phyloP scores from a whole-genome alignment of 2,329 filamentous ascomycete species.

The Sporothrix curviconia region DNA sequence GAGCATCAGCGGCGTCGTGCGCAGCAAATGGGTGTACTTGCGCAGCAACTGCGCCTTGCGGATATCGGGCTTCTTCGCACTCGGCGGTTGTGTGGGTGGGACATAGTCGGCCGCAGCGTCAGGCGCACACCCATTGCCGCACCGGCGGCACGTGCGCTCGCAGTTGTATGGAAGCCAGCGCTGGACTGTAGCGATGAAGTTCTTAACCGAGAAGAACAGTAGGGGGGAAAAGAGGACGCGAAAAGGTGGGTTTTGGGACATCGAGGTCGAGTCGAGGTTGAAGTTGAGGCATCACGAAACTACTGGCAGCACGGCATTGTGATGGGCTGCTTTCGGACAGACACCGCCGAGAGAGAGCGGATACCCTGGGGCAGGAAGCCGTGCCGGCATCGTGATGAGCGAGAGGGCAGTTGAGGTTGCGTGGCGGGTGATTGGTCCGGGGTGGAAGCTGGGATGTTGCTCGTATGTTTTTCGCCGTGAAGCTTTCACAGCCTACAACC shows the following conservation, averaged over 20 bases:
- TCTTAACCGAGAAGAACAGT: background rate
- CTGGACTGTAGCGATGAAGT: too few relatives aligned
- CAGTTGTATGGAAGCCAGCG: constrained; percentile 11
- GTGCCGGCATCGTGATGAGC: constrained; percentile 12
- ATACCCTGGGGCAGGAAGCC: background rate
- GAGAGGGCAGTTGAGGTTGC: background rate
- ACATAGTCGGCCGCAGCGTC: constrained; percentile 40
- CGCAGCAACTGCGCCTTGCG: constrained; percentile 85
- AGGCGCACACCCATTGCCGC: constrained; percentile 18
- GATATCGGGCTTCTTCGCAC: constrained; percentile 75
- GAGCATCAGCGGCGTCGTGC: constrained; percentile 76
- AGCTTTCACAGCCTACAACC: background rate
- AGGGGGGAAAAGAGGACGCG: background rate
- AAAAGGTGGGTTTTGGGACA: too few relatives aligned
- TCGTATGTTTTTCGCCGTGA: background rate
- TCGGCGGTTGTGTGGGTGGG: constrained; percentile 74
- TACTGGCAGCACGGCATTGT: background rate
- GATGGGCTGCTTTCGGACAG: constrained; percentile 9
- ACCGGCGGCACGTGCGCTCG: background rate
- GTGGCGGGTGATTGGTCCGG: background rate
- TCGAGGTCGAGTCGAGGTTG: too few relatives aligned
- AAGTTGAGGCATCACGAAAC: too few relatives aligned
- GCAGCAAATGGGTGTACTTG: constrained; percentile 80
- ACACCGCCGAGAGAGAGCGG: constrained; percentile 13
- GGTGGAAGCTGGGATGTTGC: background rate